Percentiles rank a stretch among this genome's conserved stretches.
phyloP scores from a whole-genome alignment of 192 early-diverging fungal species.

The Diversispora epigaea region DNA sequence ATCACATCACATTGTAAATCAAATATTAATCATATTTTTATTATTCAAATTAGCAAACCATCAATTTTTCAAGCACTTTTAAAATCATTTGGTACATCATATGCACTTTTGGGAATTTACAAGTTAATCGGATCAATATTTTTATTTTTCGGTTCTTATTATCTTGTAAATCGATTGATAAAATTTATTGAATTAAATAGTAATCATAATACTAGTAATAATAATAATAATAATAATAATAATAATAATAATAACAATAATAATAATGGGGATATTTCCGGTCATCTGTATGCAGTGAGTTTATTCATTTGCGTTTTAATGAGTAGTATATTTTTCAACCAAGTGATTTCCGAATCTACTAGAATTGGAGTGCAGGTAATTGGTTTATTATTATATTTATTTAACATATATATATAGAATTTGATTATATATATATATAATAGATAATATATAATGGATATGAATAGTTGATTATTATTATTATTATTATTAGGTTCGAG shows the following conservation, averaged over 20 bases:
- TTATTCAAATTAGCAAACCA: conserved; percentile 46
- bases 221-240: not conserved
- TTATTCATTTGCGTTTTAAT: conserved; percentile 52
- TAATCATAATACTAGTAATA: conserved; percentile 36
- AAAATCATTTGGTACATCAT: conserved; percentile 55
- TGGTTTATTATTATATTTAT: conserved; percentile 18
- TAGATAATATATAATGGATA: not conserved
- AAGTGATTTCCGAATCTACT: conserved; percentile 46
- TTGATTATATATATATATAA: conserved; percentile 36
- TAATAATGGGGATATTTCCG: conserved; percentile 31
- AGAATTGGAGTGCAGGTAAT: conserved; percentile 46
- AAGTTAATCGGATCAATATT: conserved; percentile 63
- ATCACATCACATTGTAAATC: too few relatives aligned
- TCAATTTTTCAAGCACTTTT: conserved; percentile 61
- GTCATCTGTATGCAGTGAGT: conserved; percentile 56
- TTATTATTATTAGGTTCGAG: conserved; percentile 51
- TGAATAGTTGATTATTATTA: not conserved
- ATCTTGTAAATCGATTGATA: conserved; percentile 52
- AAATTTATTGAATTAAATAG: conserved; percentile 36
- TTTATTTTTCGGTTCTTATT: conserved; percentile 60
- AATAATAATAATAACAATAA: too few relatives aligned
- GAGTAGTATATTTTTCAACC: conserved; percentile 41
- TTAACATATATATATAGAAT: conserved; percentile 39
- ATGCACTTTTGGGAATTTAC: conserved; percentile 58
- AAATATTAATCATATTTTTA: too few relatives aligned